Evolutionary conservation across 1,284 basidiomycete species (phyloP), one percentile per base, ranked within the genome.

Genomic region (Ceratobasidium sp.): DNA sequence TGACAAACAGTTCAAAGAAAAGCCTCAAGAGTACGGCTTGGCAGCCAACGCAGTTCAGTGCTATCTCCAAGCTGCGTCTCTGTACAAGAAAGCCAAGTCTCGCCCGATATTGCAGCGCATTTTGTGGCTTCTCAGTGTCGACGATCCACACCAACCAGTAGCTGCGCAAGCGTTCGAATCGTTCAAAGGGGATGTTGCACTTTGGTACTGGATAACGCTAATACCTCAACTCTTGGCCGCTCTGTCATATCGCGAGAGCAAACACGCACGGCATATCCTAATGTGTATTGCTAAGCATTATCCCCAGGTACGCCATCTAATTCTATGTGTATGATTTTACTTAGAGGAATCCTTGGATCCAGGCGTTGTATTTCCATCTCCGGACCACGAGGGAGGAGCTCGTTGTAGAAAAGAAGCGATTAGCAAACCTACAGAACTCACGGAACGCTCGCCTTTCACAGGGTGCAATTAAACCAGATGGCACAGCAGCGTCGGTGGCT

Each of bases 161-260:
- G 92, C 98, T 71, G 91, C 93, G 28, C 89, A 91, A 74, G 93
- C 95, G 0, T 99, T 99, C 78, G 97, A 99, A 78, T 92, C 89
- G 46, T 98, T 97, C 84, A 97, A 96, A 80, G 97, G 97, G 73
- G 97, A 99, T 78, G 89, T 93, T 6, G 96, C 96, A 12, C 93
- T 93, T 76, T 99, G 97, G 97, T 98, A 96, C 81, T 99, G 97
- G 97, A 97, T 99, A 77, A 93, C 96, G 0, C 86, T 98, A 72
- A 96, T 98, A 61, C 97, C 97, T 16, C 97, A 99, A 79, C 86
- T 99, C n/a, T 90, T 96, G 76, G 82, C 93, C 62, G 95, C 96
- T 2, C 85, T 99, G 30, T 93, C 93, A 6, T 92, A 97, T 75
- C 88, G 94, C 61, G 97, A 99, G 81, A 91, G 94, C 39, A 93